These are phyloP conservation scores for Aspergillus pseudoviridinutans DNA, from an alignment of 2,329 filamentous ascomycete species.

Conservation along the genomic window DNA sequence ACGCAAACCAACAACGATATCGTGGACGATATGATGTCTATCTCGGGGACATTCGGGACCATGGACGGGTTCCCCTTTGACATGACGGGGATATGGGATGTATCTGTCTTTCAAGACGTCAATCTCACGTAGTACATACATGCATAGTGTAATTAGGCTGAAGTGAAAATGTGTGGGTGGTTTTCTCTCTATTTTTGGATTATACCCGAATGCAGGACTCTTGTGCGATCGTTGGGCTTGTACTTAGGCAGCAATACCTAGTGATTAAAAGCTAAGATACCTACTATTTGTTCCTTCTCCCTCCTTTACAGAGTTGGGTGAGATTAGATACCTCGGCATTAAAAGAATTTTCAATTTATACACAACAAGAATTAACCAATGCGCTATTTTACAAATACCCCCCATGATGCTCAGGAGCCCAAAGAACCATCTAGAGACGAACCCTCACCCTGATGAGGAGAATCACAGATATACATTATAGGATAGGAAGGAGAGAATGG, in stretches of 20 bases:
- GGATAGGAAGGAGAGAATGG: conserved; percentile 13
- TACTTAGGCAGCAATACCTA: not conserved
- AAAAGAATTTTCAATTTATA: conserved; percentile 21
- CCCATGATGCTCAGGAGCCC: conserved; percentile 25
- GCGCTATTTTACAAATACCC: conserved; percentile 36
- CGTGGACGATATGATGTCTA: conserved; percentile 46
- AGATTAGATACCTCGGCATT: conserved; percentile 2
- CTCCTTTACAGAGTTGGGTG: not conserved
- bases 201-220: not conserved
- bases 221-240: not conserved
- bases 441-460: conserved; percentile 19
- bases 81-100: conserved; percentile 46
- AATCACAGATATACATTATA: conserved; percentile 15
- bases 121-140: conserved; percentile 19
- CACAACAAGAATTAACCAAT: conserved; percentile 20
- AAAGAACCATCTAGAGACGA: conserved; percentile 26
- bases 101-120: conserved; percentile 40
- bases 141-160: not conserved
- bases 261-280: not conserved
- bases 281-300: not conserved
- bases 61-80: conserved; percentile 46
- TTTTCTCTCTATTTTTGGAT: not conserved
- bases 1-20: conserved; percentile 44
- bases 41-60: conserved; percentile 42
- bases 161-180: not conserved